Percentiles rank a stretch among this genome's conserved stretches.
phyloP scores from a whole-genome alignment of 768 basidiomycete species.

The Hemileccinum rubropunctum region DNA sequence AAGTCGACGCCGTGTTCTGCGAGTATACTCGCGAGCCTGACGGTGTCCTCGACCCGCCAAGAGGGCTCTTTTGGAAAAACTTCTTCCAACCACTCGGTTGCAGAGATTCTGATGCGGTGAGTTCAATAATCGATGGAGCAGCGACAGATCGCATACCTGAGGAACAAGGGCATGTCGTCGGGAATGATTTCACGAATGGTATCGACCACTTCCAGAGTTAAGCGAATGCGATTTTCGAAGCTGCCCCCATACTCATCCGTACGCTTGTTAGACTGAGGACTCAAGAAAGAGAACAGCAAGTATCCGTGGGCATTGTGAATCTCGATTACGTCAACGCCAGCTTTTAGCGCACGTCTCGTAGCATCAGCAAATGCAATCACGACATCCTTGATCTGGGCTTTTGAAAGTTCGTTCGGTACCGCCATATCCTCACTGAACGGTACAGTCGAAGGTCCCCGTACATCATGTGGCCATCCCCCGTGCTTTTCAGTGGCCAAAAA shows the following conservation, averaged over 20 bases:
- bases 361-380: slow-evolving; percentile 54
- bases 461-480: slow-evolving; percentile 53
- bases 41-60: slow-evolving; percentile 71
- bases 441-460: slow-evolving; percentile 56
- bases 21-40: slow-evolving; percentile 55
- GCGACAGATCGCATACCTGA: slow-evolving; percentile 43
- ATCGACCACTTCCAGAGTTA: slow-evolving; percentile 62
- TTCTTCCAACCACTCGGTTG: slow-evolving; percentile 70
- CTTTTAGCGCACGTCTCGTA: slow-evolving; percentile 50
- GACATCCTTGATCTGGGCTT: slow-evolving; percentile 54
- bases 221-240: slow-evolving; percentile 64
- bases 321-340: slow-evolving; percentile 59
- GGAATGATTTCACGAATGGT: slow-evolving; percentile 61
- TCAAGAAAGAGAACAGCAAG: slow-evolving; percentile 53
- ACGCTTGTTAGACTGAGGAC: slow-evolving; percentile 58
- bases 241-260: slow-evolving; percentile 70
- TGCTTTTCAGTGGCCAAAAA: slow-evolving; percentile 33
- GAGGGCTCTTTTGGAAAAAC: slow-evolving; percentile 54
- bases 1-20: slow-evolving; percentile 69
- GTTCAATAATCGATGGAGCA: neutral
- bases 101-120: slow-evolving; percentile 47
- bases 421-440: slow-evolving; percentile 43
- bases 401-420: slow-evolving; percentile 53
- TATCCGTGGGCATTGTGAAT: slow-evolving; percentile 68
- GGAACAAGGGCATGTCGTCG: slow-evolving; percentile 63